Evolutionary conservation across 2,329 filamentous ascomycete genomes (phyloP).

Genomic region (Colletotrichum abscissum): DNA sequence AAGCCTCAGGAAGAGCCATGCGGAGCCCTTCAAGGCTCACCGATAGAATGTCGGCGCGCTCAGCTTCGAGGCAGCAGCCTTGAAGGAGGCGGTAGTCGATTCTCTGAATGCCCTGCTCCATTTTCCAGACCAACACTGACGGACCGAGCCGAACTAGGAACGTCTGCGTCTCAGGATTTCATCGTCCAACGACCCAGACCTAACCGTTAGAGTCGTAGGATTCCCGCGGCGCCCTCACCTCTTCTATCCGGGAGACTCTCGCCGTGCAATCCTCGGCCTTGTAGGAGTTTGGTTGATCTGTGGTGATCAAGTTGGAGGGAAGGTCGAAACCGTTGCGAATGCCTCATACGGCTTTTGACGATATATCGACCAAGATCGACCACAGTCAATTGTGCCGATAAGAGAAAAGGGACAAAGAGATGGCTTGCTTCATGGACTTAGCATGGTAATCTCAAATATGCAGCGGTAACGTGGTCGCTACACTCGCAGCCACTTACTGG

Average conservation of each 20-base stretch:
- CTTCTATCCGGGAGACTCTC: background rate
- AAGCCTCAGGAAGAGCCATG: constrained; percentile 53
- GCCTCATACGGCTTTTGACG: background rate
- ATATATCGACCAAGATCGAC: constrained; percentile 4
- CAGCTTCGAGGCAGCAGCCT: constrained; percentile 66
- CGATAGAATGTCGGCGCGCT: constrained; percentile 61
- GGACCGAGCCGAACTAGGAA: constrained; percentile 12
- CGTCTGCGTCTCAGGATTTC: constrained; percentile 2
- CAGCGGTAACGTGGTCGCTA: constrained; percentile 13
- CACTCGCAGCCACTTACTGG: constrained; percentile 13
- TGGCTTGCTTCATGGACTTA: background rate
- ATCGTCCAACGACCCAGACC: background rate
- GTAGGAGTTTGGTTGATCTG: background rate
- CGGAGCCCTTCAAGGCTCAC: constrained; percentile 62
- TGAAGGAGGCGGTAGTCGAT: constrained; percentile 55
- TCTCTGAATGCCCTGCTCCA: constrained; percentile 37
- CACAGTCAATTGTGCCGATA: background rate
- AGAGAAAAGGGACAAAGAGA: background rate
- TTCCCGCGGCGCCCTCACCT: background rate
- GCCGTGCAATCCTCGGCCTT: background rate
- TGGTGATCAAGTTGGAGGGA: background rate
- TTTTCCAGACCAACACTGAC: constrained; percentile 4
- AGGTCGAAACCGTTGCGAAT: background rate
- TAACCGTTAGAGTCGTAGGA: background rate
- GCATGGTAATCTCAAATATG: constrained; percentile 3